Conservation (phyloP, 352 stramenopile species). For the Halophytophthora polymorphica region DNA sequence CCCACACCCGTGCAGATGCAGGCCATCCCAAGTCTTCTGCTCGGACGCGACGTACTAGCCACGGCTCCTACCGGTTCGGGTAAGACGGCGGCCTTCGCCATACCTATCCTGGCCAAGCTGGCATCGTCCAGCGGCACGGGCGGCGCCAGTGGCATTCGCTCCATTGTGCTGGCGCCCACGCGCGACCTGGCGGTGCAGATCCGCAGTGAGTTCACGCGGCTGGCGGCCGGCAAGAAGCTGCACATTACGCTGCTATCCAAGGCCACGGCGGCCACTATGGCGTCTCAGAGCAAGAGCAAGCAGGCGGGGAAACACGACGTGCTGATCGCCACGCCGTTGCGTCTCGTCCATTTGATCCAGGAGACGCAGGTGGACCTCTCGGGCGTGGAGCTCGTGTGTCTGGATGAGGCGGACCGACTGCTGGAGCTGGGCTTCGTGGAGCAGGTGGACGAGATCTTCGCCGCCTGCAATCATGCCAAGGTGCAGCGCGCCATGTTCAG, state of each 20-base stretch:
- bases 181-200: slow-evolving; percentile 98
- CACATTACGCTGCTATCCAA: slow-evolving; percentile 91
- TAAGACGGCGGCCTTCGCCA: slow-evolving; percentile 98
- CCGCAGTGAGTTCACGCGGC: slow-evolving; percentile 91
- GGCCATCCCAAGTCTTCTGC: slow-evolving; percentile 88
- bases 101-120: slow-evolving; percentile 91
- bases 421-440: slow-evolving; percentile 96
- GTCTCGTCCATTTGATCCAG: slow-evolving; percentile 91
- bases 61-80: slow-evolving; percentile 96
- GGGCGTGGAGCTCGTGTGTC: slow-evolving; percentile 92
- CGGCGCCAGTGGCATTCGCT: slow-evolving; percentile 75
- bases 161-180: slow-evolving; percentile 95
- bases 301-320: slow-evolving; percentile 90
- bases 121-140: slow-evolving; percentile 14
- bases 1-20: slow-evolving; percentile 99
- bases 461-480: slow-evolving; percentile 80
- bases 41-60: slow-evolving; percentile 92
- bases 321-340: slow-evolving; percentile 95
- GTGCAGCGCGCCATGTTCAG: slow-evolving; percentile 96
- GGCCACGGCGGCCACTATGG: slow-evolving; percentile 82
- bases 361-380: slow-evolving; percentile 80
- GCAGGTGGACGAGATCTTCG: slow-evolving; percentile 98
- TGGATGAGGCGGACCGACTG: slow-evolving; percentile 99
- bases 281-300: slow-evolving; percentile 77
- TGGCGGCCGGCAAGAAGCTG: slow-evolving; percentile 87